These are phyloP conservation scores for Aspergillus ochraceus DNA, from an alignment of 2,329 filamentous ascomycete genomes.

Conservation along the genomic window DNA sequence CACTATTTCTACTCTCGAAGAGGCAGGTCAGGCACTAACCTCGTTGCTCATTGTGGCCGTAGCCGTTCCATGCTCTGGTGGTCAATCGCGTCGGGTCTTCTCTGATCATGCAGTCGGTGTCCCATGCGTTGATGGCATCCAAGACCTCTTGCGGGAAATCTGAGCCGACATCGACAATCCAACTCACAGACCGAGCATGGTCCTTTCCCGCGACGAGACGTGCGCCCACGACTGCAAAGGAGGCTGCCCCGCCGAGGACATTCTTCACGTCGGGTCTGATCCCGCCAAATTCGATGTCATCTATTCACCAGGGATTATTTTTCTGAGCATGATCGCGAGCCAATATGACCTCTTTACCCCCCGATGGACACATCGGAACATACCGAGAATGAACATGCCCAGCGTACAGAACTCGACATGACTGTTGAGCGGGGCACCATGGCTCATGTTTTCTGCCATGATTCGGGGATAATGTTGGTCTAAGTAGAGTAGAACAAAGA, in stretches of 20 bases:
- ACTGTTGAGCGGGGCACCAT: background rate
- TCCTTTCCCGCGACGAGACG: slow-evolving; percentile 77
- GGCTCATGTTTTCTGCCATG: slow-evolving; percentile 18
- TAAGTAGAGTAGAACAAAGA: background rate
- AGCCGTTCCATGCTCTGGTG: slow-evolving; percentile 91
- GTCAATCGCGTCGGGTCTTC: slow-evolving; percentile 68
- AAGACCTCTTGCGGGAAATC: slow-evolving; percentile 76
- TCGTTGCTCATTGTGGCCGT: slow-evolving; percentile 68
- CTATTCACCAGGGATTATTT: slow-evolving; percentile 45
- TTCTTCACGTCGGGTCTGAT: slow-evolving; percentile 68
- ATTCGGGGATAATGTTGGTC: background rate
- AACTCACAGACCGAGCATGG: slow-evolving; percentile 69
- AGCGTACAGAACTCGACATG: slow-evolving; percentile 59
- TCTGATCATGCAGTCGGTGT: slow-evolving; percentile 71
- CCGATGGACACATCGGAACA: slow-evolving; percentile 11
- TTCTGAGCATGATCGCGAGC: slow-evolving; percentile 11
- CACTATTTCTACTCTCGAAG: background rate
- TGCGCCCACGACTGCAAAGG: slow-evolving; percentile 84
- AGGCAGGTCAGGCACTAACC: slow-evolving; percentile 31
- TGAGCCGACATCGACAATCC: slow-evolving; percentile 85
- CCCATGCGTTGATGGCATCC: slow-evolving; percentile 68
- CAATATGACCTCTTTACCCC: slow-evolving; percentile 9
- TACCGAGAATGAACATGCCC: slow-evolving; percentile 66
- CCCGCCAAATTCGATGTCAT: slow-evolving; percentile 85
- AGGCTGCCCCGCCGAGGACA: slow-evolving; percentile 84